A percentile compares a stretch with the other conserved stretches of the same genome.
These are phyloP conservation scores for Pichia occidentalis DNA, from an alignment of 805 yeast species.

Conservation along the genomic window DNA sequence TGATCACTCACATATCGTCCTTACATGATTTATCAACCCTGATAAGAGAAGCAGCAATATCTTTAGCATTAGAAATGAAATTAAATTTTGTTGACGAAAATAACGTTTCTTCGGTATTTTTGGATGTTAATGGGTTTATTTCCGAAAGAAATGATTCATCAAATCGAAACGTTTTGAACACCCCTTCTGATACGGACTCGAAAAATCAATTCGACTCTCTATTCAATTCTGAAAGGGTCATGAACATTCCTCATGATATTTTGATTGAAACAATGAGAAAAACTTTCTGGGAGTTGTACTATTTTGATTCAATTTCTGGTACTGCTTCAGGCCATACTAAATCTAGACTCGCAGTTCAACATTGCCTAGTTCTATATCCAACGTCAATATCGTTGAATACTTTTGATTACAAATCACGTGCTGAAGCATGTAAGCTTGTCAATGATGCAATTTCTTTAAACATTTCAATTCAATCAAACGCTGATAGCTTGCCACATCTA, in stretches of 20 bases:
- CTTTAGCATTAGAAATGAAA: constrained; percentile 32
- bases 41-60: constrained; percentile 38
- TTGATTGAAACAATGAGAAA: constrained; percentile 35
- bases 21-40: constrained; percentile 39
- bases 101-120: constrained; percentile 21
- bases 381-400: constrained; percentile 26
- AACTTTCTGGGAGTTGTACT: constrained; percentile 47
- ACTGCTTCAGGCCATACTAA: constrained; percentile 45
- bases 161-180: constrained; percentile 8
- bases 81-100: constrained; percentile 35
- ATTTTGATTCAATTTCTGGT: constrained; percentile 46
- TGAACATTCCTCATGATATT: constrained; percentile 18
- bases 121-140: constrained; percentile 31
- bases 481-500: constrained; percentile 32
- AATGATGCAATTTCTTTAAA: constrained; percentile 44
- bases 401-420: constrained; percentile 43
- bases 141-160: constrained; percentile 14
- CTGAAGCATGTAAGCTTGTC: constrained; percentile 41
- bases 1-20: constrained; percentile 46
- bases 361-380: constrained; percentile 37
- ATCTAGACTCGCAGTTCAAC: constrained; percentile 33
- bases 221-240: constrained; percentile 17
- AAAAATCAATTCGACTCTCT: constrained; percentile 14
- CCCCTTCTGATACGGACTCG: constrained; percentile 20
- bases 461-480: constrained; percentile 36